Base-by-base conservation (phyloP, 257 asterid genomes). In the Verbena officinalis region DNA sequence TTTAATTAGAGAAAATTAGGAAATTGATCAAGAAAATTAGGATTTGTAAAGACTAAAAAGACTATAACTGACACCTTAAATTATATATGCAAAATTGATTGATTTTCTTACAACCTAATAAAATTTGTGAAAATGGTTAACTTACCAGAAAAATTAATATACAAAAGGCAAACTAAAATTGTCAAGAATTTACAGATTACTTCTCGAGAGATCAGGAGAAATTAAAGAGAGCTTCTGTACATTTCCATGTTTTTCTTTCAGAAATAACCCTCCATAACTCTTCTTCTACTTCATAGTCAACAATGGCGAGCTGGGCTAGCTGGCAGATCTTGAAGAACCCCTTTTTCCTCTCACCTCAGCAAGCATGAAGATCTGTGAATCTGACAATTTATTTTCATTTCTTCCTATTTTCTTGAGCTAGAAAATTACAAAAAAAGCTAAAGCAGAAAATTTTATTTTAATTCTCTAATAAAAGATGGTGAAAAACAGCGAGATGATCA, bases 361-460 rank as follows among this genome's bases (percentile, higher is more conserved):
- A 39, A 52, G 69, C 52, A 52, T 62, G 74, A 68, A 79, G 89
- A 83, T 83, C 97, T 81, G 86, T 62, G 81, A 77, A 78, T 71
- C 86, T 67, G 82, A 78, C 82, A 73, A 17, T 64, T 83, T 84
- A 72, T 77, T 43, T 49, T n/a, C n/a, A n/a, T n/a, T n/a, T n/a
- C n/a, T 7, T 22, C 40, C 14, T 2, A 3, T 9, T 17, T 20
- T 30, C 24, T 21, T 5, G 39, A 8, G 36, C 54, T 38, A 53
- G 43, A 33, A 9, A 19, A 34, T 38, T 4, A 55, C 46, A 23
- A 16, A 50, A 0, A 22, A 72, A 62, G n/a, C n/a, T n/a, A n/a
- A 58, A 15, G 43, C 3, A 15, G 51, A 60, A 69, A 31, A 30
- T 11, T 30, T 64, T 42, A 23, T 19, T 17, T 48, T 54, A 4